Evolutionary conservation across 768 basidiomycete genomes (phyloP), one percentile per base, ranked within the genome.

Genomic region (Suillus subluteus): DNA sequence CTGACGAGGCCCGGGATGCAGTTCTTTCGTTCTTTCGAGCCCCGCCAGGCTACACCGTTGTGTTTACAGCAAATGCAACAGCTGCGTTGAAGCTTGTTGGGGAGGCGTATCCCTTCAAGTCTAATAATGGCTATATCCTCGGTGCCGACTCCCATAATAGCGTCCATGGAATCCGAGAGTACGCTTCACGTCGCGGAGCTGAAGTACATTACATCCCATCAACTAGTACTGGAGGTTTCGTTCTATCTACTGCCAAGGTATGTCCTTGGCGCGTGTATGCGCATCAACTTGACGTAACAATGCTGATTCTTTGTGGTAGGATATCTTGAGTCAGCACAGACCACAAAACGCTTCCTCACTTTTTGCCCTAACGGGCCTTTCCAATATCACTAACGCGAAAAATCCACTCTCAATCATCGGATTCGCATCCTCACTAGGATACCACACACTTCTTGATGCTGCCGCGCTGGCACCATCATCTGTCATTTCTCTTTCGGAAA

Each of bases 131-230:
- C 56, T 89, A 88, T 72, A 84, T 95, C 61, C 86, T 95, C 64
- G 86, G 90, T 23, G 82, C 84, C 18, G 93, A 95, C 76, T 90
- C 91, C 8, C 94, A 95, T 75, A 94, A 94, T 72, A 93, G 91
- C 67, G 88, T 94, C 23, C 90, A 94, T 70, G 92, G 92, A 11
- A 90, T 94, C 66, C 84, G 93, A 52, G 83, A 91, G 77, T 95
- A 86, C 71, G 91, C 92, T 0, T 73, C 74, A 15, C 76, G 79
- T 65, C 82, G 82, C 52, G 87, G 88, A 15, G 86, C 88, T 6
- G 74, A 79, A 40, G 84, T 89, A 21, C 80, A 80, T 52, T 95
- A 95, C 74, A 86, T 94, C 58, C 83, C 84, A 11, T 86, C 90
- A 4, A 87, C 87, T 11, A 75, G 82, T 8, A 82, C 82, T 18